Base-by-base conservation (phyloP, 495 filamentous ascomycete species). In the Aspergillus sparsus region DNA sequence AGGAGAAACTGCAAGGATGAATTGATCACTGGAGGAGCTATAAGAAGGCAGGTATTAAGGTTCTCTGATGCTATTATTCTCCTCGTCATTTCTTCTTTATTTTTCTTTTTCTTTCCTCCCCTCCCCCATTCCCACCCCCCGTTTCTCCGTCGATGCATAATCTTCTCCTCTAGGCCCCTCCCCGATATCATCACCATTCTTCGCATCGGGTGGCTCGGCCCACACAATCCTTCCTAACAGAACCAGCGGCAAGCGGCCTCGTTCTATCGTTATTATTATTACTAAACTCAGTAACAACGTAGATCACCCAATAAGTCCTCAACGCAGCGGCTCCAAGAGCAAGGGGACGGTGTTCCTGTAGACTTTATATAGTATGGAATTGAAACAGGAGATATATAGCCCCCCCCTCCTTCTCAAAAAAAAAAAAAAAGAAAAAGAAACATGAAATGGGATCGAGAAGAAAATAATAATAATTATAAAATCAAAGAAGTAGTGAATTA, bases 121-220 rank as follows among this genome's bases (percentile, higher is more conserved):
- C 9, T 39, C 27, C 36, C 15, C 55, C 39, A 49, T 57, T 57
- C 37, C 50, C 57, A 21, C 1, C 18, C 50, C 46, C 47, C 47
- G 53, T 31, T 45, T 31, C 16, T 41, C 35, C 50, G 51, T 54
- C 47, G 51, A 58, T 55, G 54, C 41, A 57, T 53, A 55, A 27
- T 52, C 53, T 27, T 27, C 49, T 57, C 35, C 53, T 42, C 57
- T 57, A 37, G 58, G 55, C 55, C 61, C 59, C 47, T 32, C 53
- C 37, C 58, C 52, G 57, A 39, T 60, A 60, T 62, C 59, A 58
- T 54, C 58, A 54, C 61, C 65, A 61, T 62, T 62, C 61, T 65
- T 64, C 60, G 45, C 60, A 61, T 59, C 62, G 62, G 65, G 59
- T 64, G 55, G 60, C 54, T 61, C 62, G 66, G 60, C 61, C 66